Conservation (phyloP, 2,329 filamentous ascomycete species). For the Colletotrichum tropicale region DNA sequence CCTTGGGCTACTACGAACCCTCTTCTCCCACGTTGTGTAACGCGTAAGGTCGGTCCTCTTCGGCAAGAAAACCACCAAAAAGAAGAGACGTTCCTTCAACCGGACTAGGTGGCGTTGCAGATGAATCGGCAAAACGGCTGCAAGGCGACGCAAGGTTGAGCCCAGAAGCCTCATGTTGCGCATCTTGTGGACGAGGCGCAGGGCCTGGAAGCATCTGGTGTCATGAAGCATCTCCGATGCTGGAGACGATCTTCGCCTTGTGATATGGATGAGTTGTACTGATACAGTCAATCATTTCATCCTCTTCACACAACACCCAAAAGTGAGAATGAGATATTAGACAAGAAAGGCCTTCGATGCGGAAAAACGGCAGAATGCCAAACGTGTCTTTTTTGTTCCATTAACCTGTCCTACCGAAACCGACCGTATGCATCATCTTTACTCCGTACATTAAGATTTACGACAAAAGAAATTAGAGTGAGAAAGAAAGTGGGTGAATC, state of each 20-base stretch:
- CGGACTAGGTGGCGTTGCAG: background rate
- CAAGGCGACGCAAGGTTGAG: background rate
- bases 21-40: background rate
- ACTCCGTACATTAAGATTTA: constrained; percentile 20
- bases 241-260: background rate
- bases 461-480: constrained; percentile 20
- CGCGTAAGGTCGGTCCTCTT: background rate
- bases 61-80: background rate
- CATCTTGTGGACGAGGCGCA: background rate
- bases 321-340: background rate
- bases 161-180: background rate
- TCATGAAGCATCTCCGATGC: background rate
- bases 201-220: background rate
- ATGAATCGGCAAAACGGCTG: background rate
- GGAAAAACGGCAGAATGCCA: background rate
- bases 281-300: background rate
- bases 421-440: constrained; percentile 22
- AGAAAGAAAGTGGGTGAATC: background rate
- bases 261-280: background rate
- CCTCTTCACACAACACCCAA: background rate
- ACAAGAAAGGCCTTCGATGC: background rate
- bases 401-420: constrained; percentile 17
- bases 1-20: background rate
- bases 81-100: background rate
- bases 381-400: constrained; percentile 13